Evolutionary conservation across 768 basidiomycete species (phyloP).

Genomic region (Mycena floridula): DNA sequence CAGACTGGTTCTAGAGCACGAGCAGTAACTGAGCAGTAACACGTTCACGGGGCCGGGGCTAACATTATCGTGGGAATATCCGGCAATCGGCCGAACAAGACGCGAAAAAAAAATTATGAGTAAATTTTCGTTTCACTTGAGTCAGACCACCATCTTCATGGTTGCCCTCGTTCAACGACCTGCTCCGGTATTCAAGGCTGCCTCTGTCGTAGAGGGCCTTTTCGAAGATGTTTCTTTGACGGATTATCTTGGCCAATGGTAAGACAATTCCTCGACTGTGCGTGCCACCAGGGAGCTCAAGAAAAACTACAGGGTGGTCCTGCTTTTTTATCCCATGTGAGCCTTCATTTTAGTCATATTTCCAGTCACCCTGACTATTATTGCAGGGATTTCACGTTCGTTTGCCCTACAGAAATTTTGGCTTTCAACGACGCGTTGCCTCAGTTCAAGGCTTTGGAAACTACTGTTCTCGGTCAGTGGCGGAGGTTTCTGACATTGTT

Average conservation of each 20-base stretch:
- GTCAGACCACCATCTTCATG: no score
- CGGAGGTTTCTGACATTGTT: not conserved
- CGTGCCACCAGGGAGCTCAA: not conserved
- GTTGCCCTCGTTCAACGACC: slow-evolving; percentile 73
- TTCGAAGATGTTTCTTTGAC: slow-evolving; percentile 75
- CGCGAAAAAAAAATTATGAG: no score
- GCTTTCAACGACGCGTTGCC: slow-evolving; percentile 86
- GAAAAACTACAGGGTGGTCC: slow-evolving; percentile 61
- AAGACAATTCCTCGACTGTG: slow-evolving; percentile 12
- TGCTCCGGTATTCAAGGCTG: slow-evolving; percentile 74
- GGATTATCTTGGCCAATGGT: slow-evolving; percentile 83
- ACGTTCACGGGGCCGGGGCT: no score
- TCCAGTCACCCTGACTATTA: slow-evolving; percentile 1
- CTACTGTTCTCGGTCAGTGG: no score
- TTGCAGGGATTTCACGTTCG: slow-evolving; percentile 77
- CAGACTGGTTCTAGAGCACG: no score
- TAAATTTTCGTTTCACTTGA: no score
- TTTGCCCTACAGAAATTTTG: slow-evolving; percentile 93
- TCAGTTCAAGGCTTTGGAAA: no score
- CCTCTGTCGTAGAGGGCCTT: slow-evolving; percentile 67
- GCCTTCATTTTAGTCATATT: slow-evolving; percentile 18
- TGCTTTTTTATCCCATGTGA: slow-evolving; percentile 92
- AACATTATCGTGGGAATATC: no score
- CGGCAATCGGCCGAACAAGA: no score
- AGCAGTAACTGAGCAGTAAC: no score